Percentiles rank a stretch among this genome's conserved stretches.
Conservation (phyloP, 768 basidiomycete species). For the Xanthoconium purpureum region DNA sequence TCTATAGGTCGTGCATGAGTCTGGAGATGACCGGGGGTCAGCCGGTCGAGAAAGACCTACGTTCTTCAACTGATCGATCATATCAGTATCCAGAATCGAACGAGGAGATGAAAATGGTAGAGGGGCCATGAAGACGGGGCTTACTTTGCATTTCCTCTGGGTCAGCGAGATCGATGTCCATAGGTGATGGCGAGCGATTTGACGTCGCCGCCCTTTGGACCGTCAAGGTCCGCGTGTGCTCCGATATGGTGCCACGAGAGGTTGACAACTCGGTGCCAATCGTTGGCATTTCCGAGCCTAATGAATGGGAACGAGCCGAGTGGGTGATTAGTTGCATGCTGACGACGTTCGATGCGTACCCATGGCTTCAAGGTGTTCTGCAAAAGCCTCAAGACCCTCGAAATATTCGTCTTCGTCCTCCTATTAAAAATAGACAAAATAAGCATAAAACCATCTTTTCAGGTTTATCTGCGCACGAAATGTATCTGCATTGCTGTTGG, state of each 20-base stretch:
- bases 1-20: constrained; percentile 8
- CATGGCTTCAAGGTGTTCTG: constrained; percentile 5
- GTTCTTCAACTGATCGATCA: constrained; percentile 9
- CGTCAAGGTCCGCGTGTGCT: constrained; percentile 20
- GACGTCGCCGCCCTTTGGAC: constrained; percentile 6
- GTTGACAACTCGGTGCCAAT: constrained; percentile 15
- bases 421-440: constrained; percentile 5
- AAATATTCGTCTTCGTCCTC: constrained; percentile 26
- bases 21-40: not conserved
- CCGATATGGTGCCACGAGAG: constrained; percentile 15
- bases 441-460: not conserved
- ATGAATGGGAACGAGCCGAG: not conserved
- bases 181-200: constrained; percentile 19
- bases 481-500: constrained; percentile 9
- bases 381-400: constrained; percentile 15
- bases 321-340: not conserved
- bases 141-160: constrained; percentile 16
- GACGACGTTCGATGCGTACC: constrained; percentile 16
- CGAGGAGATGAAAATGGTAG: not conserved
- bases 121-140: not conserved
- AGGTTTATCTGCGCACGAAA: constrained; percentile 20
- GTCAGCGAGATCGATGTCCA: constrained; percentile 18
- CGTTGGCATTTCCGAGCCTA: constrained; percentile 7
- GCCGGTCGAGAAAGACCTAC: constrained; percentile 5
- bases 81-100: constrained; percentile 4